A percentile compares a stretch with the other conserved stretches of the same genome.
phyloP scores from a whole-genome alignment of 164 flowering plant species.

The Kalanchoe fedtschenkoi region DNA sequence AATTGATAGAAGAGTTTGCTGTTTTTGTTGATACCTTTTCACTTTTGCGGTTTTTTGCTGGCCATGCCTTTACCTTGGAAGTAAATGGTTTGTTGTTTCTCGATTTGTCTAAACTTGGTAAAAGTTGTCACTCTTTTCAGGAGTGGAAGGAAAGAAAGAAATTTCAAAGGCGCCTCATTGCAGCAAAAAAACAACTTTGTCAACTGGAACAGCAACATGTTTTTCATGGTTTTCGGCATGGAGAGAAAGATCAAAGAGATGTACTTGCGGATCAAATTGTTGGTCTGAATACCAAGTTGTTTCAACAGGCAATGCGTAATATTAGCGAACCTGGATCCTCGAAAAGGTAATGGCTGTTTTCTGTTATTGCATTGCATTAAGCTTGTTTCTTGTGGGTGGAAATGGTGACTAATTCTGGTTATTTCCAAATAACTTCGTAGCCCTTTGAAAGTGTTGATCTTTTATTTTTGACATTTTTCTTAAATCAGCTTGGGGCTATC shows the following conservation, averaged over 20 bases:
- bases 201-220: conserved; percentile 80
- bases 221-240: conserved; percentile 67
- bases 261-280: conserved; percentile 67
- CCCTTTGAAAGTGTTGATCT: neutral
- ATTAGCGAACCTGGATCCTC: conserved; percentile 20
- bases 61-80: neutral
- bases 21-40: neutral
- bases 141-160: conserved; percentile 86
- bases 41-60: neutral
- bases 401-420: neutral
- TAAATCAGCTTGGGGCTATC: conserved; percentile 27
- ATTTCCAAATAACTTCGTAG: neutral
- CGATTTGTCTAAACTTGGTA: neutral
- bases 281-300: conserved; percentile 52
- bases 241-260: conserved; percentile 52
- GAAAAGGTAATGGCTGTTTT: conserved; percentile 31
- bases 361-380: neutral
- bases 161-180: conserved; percentile 49
- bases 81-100: neutral
- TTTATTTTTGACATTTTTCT: neutral
- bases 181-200: conserved; percentile 69
- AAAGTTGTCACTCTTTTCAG: conserved; percentile 24
- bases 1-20: neutral
- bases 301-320: conserved; percentile 51
- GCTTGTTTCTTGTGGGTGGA: neutral